Percentiles rank a stretch among this genome's conserved stretches.
Evolutionary conservation across 208 protist genomes (phyloP).

Genomic region (Acanthamoeba castellanii): DNA sequence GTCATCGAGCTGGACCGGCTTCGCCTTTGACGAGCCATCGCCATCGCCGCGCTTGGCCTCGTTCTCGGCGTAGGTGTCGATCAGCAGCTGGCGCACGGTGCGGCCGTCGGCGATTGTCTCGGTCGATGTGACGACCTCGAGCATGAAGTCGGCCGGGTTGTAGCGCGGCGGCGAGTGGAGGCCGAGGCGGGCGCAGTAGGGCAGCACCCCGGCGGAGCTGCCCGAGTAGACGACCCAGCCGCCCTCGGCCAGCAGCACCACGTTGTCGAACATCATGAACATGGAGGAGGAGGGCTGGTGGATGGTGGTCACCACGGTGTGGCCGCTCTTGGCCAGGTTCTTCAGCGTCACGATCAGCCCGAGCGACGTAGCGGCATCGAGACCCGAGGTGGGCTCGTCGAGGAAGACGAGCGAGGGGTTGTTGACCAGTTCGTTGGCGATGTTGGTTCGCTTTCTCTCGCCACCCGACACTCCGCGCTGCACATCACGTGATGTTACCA

Average conservation of each 20-base stretch:
- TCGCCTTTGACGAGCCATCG: too few species aligned
- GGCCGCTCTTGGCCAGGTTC: constrained; percentile 89
- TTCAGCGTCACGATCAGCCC: constrained; percentile 91
- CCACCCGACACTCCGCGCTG: constrained; percentile 78
- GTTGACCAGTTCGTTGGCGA: constrained; percentile 84
- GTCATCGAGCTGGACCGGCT: too few species aligned
- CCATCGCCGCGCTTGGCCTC: neutral
- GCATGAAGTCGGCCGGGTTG: constrained; percentile 81
- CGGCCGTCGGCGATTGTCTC: neutral
- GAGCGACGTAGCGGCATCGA: constrained; percentile 92
- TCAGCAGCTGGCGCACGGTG: neutral
- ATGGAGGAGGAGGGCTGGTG: constrained; percentile 95
- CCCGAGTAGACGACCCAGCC: constrained; percentile 54
- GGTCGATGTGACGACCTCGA: constrained; percentile 3
- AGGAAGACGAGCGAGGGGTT: constrained; percentile 82
- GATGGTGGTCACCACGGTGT: constrained; percentile 93
- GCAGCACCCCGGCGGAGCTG: neutral
- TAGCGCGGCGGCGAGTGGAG: constrained; percentile 56
- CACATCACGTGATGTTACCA: neutral
- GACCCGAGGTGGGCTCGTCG: constrained; percentile 83
- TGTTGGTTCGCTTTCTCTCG: constrained; percentile 85
- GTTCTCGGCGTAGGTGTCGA: constrained; percentile 54
- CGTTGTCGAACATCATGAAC: constrained; percentile 80
- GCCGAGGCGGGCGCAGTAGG: constrained; percentile 70
- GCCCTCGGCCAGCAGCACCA: constrained; percentile 78